Base-by-base conservation (phyloP, 306 rosid genomes). In the Cicer bijugum region DNA sequence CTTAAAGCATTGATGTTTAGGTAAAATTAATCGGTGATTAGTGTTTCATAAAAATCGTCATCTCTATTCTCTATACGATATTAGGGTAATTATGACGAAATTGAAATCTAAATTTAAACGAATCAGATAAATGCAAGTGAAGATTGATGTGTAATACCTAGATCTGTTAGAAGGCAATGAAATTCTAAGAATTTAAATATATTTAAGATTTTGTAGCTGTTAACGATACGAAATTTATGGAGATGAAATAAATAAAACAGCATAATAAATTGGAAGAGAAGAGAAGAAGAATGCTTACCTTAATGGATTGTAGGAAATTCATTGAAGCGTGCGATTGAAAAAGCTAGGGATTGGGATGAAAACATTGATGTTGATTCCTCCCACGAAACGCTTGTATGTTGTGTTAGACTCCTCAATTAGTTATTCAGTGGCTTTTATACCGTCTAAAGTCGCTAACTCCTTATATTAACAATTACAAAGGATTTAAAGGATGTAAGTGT, bases 241-340 rank as follows among this genome's bases (percentile, higher is more conserved):
- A 33, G 43, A 59, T 12, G 44, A 35, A 12, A 3, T 9, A 59
- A 33, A 11, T 23, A 5, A 23, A 57, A 33, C 19, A 12, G 9
- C 9, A 4, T 9, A 8, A 12, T 28, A 9, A 58, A 3, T 28
- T 28, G 35, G 35, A 3, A 33, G 17, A 58, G 65, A 28, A 14
- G 28, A 57, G 63, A 58, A 58, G 63, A 59, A 59, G 19, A 59
- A 59, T 59, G 66, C 44, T 59, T 59, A 59, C 11, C 66, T 59
- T 59, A 4, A 12, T 33, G 43, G 43, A 33, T 33, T 59, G 43
- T 12, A 33, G 17, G 19, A 12, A 59, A 59, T 59, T 59, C 44
- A 35, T 9, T 1, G 66, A 59, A 59, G 44, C 9, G 6, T 57
- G 44, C 6, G 44, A 59, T 59, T 11, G 43, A 17, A 59, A 19